These are phyloP conservation scores for Quercus ilex DNA, from an alignment of 306 rosid genomes.

Conservation along the genomic window DNA sequence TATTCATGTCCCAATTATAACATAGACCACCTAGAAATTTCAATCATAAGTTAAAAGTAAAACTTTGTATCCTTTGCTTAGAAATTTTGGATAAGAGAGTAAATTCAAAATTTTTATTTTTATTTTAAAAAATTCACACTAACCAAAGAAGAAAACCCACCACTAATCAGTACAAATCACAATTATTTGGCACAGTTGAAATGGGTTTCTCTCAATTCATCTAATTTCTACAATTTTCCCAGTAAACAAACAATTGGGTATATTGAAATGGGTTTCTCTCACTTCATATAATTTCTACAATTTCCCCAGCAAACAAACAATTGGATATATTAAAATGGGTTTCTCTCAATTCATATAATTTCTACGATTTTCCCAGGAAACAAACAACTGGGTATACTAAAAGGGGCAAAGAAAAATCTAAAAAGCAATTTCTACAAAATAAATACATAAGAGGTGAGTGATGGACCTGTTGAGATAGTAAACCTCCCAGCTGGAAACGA, in stretches of 20 bases:
- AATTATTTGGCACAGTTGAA: background rate
- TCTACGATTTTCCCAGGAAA: background rate
- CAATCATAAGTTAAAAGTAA: background rate
- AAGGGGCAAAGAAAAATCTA: background rate
- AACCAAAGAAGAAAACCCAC: background rate
- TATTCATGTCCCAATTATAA: constrained; percentile 10
- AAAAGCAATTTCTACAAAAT: background rate
- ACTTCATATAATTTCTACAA: background rate
- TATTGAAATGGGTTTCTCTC: background rate
- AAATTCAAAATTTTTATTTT: background rate
- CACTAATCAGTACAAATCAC: background rate
- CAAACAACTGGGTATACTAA: background rate
- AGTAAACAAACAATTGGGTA: background rate
- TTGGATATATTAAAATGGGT: background rate
- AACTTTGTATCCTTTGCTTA: no score
- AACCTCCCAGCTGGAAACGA: constrained; percentile 86
- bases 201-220: background rate
- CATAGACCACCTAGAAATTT: background rate
- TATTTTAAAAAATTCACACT: background rate
- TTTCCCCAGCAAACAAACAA: background rate
- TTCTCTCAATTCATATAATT: background rate
- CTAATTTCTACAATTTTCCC: background rate
- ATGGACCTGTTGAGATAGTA: constrained; percentile 87
- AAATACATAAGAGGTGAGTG: background rate
- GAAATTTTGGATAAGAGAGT: no score